Evolutionary conservation across 345 rosid species (phyloP), one percentile per base, ranked within the genome.

Genomic region (Hypericum androsaemum): DNA sequence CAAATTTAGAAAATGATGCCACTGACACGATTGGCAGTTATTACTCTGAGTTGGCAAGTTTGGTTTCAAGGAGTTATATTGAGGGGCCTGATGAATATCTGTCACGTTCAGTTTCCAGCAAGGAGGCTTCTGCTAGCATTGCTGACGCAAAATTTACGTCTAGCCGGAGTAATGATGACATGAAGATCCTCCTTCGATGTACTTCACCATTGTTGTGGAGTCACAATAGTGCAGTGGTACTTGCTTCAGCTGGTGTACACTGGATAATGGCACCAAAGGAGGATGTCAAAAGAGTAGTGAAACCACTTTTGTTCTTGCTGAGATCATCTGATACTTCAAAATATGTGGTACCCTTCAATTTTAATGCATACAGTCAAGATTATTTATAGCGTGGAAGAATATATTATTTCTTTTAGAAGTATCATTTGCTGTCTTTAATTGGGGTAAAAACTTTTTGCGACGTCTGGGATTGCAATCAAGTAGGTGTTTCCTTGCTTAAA

Each of bases 171-270:
- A 90, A 87, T 63, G 82, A 77, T 50, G 88, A 83, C 59, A 74
- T 92, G 61, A 77, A 81, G 80, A 67, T 85, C 64, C 75, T 92
- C 63, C 84, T 88, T 64, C 81, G 74, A 59, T 79, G 95, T 74
- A 83, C 96, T n/a, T 80, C 83, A 37, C 98, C 98, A 28, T 72
- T 92, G 80, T 60, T 92, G 43, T 83, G 96, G 96, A 84, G 94
- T 69, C 74, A 83, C 71, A 88, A 88, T 50, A 88, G 95, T 71
- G 96, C 95, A 14, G 96, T 92, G 55, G 88, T 85, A 43, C 78
- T 92, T 61, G 95, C 95, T 52, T 83, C 95, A 52, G 89, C 94
- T 66, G 84, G 94, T 41, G 89, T 88, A 64, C 96, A 92, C 64
- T 92, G 96, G 98, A 71, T 92, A 62, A 85, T 88, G 96, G 86